Base-by-base conservation (phyloP, 345 rosid species). In the Conringia planisiliqua region DNA sequence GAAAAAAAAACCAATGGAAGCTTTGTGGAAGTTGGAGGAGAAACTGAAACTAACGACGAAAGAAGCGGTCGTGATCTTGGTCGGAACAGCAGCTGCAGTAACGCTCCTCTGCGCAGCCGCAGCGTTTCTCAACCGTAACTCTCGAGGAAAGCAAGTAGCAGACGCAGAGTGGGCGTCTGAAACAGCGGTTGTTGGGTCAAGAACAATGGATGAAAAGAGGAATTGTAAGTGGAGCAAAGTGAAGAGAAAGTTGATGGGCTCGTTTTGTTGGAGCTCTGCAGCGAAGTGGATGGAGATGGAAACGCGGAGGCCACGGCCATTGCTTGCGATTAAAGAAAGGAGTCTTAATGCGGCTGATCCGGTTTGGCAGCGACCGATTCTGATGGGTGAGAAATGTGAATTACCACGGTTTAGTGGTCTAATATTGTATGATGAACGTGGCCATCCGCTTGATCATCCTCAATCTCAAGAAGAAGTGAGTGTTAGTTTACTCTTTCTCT, bases 301-400 rank as follows among this genome's bases (percentile, higher is more conserved):
- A 0, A 14, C 59, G 54, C 61, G 35, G 27, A 48, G 66, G 6
- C 52, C 63, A 13, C 69, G 72, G 2, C 16, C 68, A 12, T 73
- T 80, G 5, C 77, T 83, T 73, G 75, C 79, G 39, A 68, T 54
- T 42, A 43, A 75, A 72, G 83, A 71, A 69, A 62, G 82, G 33
- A 90, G 90, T 71, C 88, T 79, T 55, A 81, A 85, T 75, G 84
- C 89, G 5, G 86, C 55, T 38, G 86, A 90, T 1, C 89, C 94
- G 0, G 88, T 89, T 68, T 89, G 96, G 96, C 88, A 89, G 64
- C 80, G 94, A 59, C 97, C 96, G 6, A 89, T 88, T 39, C 79
- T 89, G n/a, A 88, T 88, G 96, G 97, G 96, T 68, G 97, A 82
- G 82, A 93, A 88, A 80, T 89, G 92, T 62, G 85, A 91, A 80